Conservation (phyloP, 2,329 filamentous ascomycete genomes). For the Phialophora expanda region DNA sequence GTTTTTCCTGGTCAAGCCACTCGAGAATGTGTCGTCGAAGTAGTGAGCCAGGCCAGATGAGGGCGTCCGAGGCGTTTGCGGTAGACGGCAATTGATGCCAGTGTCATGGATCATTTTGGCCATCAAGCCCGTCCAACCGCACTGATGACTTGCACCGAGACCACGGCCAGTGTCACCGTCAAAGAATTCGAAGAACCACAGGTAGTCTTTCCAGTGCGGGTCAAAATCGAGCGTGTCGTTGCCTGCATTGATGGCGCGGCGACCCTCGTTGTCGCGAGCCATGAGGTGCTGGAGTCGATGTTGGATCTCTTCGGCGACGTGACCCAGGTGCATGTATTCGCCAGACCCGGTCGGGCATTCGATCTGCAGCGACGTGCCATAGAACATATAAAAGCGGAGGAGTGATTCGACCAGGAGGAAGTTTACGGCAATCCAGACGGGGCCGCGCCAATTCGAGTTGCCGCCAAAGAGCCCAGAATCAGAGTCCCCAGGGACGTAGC, state of each 20-base stretch:
- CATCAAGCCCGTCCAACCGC: conserved; percentile 93
- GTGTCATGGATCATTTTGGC: conserved; percentile 98
- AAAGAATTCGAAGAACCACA: conserved; percentile 98
- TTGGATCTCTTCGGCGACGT: conserved; percentile 93
- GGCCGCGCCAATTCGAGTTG: conserved; percentile 97
- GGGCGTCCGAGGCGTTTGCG: conserved; percentile 89
- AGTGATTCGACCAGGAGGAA: conserved; percentile 92
- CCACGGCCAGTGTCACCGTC: conserved; percentile 90
- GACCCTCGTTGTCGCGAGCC: conserved; percentile 79
- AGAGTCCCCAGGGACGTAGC: conserved; percentile 93
- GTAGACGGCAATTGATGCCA: conserved; percentile 85
- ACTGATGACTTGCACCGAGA: conserved; percentile 90
- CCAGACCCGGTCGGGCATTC: conserved; percentile 94
- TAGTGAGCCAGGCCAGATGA: conserved; percentile 85
- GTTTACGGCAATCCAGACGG: conserved; percentile 96
- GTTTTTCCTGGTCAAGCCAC: conserved; percentile 51
- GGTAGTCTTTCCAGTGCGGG: conserved; percentile 86
- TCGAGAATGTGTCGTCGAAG: conserved; percentile 86
- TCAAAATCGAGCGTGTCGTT: conserved; percentile 89
- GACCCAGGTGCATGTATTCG: conserved; percentile 92
- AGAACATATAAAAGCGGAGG: conserved; percentile 96
- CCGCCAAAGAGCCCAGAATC: conserved; percentile 94
- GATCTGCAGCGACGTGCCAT: conserved; percentile 83
- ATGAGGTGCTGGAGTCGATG: conserved; percentile 93
- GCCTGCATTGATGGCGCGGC: conserved; percentile 84